A percentile compares a stretch with the other conserved stretches of the same genome.
Evolutionary conservation across 164 flowering plant genomes (phyloP).

Genomic region (Nymphaea thermarum): DNA sequence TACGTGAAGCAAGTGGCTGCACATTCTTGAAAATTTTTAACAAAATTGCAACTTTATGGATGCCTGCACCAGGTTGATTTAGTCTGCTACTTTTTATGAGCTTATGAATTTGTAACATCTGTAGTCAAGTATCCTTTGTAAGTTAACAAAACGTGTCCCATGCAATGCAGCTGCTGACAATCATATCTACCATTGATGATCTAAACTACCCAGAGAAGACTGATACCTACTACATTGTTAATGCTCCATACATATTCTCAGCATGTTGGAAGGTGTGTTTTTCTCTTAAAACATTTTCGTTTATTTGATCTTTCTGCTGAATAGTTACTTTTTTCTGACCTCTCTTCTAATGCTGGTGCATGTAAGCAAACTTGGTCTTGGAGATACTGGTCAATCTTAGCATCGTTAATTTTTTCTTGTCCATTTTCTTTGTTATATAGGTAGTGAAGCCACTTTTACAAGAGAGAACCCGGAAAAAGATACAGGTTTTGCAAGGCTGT

Average conservation of each 20-base stretch:
- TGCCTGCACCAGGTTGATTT: too few species aligned
- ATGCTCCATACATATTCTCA: slow-evolving; percentile 85
- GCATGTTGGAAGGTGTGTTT: slow-evolving; percentile 94
- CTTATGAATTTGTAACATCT: too few species aligned
- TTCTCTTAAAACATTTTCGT: background rate
- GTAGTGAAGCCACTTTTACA: slow-evolving; percentile 92
- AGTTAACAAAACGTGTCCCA: too few species aligned
- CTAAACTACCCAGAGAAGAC: slow-evolving; percentile 98
- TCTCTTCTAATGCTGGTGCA: too few species aligned
- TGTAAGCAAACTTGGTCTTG: too few species aligned
- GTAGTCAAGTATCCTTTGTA: too few species aligned
- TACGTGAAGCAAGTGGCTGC: too few species aligned
- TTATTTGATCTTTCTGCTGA: background rate
- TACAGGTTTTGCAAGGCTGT: slow-evolving; percentile 83
- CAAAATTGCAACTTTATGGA: too few species aligned
- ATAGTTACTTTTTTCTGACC: too few species aligned
- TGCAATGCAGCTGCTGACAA: slow-evolving; percentile 64
- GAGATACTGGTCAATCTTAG: too few species aligned
- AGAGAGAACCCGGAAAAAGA: slow-evolving; percentile 83
- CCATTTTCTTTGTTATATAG: slow-evolving; percentile 18
- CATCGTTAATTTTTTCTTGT: background rate
- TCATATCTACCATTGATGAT: slow-evolving; percentile 83
- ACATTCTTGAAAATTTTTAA: too few species aligned
- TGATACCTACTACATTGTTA: slow-evolving; percentile 83
- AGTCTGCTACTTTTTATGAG: too few species aligned